Base-by-base conservation (phyloP, 2,329 filamentous ascomycete genomes). In the Thielaviopsis musarum region DNA sequence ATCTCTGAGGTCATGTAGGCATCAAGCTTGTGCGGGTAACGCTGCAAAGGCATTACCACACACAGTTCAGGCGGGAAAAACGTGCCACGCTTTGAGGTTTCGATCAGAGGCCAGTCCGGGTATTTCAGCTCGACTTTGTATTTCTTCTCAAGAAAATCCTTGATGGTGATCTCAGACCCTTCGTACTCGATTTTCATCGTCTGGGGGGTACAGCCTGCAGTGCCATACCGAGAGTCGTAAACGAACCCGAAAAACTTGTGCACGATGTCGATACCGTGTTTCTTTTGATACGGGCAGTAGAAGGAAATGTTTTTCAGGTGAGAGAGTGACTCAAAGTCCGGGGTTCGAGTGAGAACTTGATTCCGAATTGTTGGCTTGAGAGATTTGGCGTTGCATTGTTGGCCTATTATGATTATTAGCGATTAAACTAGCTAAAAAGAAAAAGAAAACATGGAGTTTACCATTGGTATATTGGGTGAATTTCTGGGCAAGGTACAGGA, bases 1-100 rank as follows among this genome's bases (percentile, higher is more conserved):
- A 98, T 98, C 5, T 78, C 72, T 0, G 84, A 74, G 0, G 91
- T 96, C 72, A 95, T 77, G 0, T 72, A 68, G 0, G 77, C 74
- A 58, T 77, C 77, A 1, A 87, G 69, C 69, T 86, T 87, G 71
- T 74, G 84, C 0, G 74, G 73, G 64, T 84, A 87, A 0, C 79
- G 74, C 67, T 86, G 83, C 67, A 80, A 76, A 0, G 73, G 69
- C 41, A 74, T 66, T 6, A 83, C 64, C 9, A 71, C 70, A 59
- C 79, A 81, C 3, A 82, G 68, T 64, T 87, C 84, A 71, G 85
- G 77, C 0, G 83, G 83, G 63, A 84, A 83, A 3, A 71, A 69
- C 2, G 56, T 54, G 0, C 76, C 80, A 1, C 69, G 75, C 51
- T 75, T 77, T 3, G 73, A 75, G 0, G 82, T 81, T 64, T 79